These are phyloP conservation scores for Cytospora piceicola DNA, from an alignment of 2,329 filamentous ascomycete genomes.

Conservation along the genomic window DNA sequence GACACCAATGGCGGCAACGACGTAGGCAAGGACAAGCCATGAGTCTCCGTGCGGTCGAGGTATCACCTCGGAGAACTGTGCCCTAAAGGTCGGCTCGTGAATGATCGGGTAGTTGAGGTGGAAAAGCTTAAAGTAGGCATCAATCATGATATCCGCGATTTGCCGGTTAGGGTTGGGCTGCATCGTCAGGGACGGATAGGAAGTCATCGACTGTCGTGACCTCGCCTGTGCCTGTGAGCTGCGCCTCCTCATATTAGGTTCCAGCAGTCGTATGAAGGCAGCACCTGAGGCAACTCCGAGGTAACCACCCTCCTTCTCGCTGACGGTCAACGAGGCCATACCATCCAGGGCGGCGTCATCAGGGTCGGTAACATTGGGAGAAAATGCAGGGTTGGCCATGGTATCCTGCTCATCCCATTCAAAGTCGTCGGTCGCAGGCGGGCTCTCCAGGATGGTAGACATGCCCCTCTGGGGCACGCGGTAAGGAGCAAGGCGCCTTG, in stretches of 20 bases:
- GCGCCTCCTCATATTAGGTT: conserved; percentile 37
- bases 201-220: conserved; percentile 26
- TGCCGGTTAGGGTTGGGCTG: conserved; percentile 40
- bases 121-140: conserved; percentile 48
- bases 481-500: conserved; percentile 30
- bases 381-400: conserved; percentile 35
- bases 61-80: conserved; percentile 31
- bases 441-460: conserved; percentile 38
- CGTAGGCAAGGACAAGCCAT: conserved; percentile 31
- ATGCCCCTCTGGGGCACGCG: conserved; percentile 30
- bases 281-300: conserved; percentile 51
- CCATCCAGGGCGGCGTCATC: conserved; percentile 43
- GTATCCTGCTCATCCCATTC: conserved; percentile 44
- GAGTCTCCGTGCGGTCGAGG: conserved; percentile 30
- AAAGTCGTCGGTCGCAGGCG: conserved; percentile 43
- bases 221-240: conserved; percentile 34
- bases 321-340: conserved; percentile 44
- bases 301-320: conserved; percentile 47
- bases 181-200: conserved; percentile 30
- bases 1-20: conserved; percentile 30
- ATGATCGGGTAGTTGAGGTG: conserved; percentile 51
- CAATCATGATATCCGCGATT: conserved; percentile 38
- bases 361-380: conserved; percentile 34
- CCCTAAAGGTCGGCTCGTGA: conserved; percentile 48
- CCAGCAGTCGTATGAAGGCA: conserved; percentile 46